phyloP scores from a whole-genome alignment of 225 moss, liverwort and hornwort genomes.

The Marchantia paleacea region DNA sequence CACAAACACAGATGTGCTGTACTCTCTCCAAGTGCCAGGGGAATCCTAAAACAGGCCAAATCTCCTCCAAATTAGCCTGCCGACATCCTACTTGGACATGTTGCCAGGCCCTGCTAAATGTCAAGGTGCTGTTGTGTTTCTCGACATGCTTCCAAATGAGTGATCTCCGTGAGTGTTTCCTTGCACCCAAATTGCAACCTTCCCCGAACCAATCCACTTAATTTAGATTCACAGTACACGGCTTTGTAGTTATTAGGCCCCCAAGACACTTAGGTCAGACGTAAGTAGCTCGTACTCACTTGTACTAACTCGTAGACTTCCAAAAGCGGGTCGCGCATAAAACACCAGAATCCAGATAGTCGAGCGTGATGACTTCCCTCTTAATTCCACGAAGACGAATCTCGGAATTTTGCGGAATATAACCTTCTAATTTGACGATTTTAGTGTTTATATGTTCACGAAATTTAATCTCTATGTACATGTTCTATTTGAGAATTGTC shows the following conservation, averaged over 20 bases:
- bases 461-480: not conserved
- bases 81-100: not conserved
- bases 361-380: too few species aligned
- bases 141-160: not conserved
- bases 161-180: not conserved
- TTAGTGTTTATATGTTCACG: too few species aligned
- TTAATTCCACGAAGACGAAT: not conserved
- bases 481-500: not conserved
- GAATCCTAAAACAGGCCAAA: not conserved
- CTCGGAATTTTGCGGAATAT: not conserved
- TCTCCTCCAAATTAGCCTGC: not conserved
- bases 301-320: not conserved
- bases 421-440: too few species aligned
- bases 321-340: not conserved
- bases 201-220: too few species aligned
- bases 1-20: not conserved
- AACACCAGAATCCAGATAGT: not conserved
- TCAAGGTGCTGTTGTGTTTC: not conserved
- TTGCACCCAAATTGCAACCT: not conserved
- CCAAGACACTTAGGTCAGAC: not conserved
- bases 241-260: not conserved
- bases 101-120: not conserved
- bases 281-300: not conserved
- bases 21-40: not conserved
- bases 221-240: not conserved